Evolutionary conservation across 2,329 filamentous ascomycete genomes (phyloP).

Genomic region (Penicillium verrucosum): DNA sequence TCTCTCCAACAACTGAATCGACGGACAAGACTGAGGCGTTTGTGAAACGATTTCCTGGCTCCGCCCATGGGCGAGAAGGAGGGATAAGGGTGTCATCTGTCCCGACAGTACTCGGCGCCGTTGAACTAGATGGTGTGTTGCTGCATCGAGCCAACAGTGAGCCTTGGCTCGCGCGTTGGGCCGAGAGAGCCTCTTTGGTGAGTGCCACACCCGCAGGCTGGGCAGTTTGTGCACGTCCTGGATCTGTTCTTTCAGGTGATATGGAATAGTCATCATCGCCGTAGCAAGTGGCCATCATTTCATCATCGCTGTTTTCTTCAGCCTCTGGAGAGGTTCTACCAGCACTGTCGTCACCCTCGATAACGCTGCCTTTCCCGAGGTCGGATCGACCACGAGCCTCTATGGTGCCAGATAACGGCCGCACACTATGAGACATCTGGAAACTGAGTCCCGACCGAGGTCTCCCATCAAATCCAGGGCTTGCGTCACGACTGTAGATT

Average conservation of each 20-base stretch:
- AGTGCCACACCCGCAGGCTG: conserved; percentile 10
- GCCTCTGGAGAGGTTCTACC: conserved; percentile 30
- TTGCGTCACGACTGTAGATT: conserved; percentile 39
- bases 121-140: conserved; percentile 25
- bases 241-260: conserved; percentile 34
- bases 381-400: conserved; percentile 30
- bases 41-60: conserved; percentile 35
- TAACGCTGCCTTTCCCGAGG: conserved; percentile 24
- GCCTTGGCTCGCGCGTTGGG: conserved; percentile 30
- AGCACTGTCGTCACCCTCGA: conserved; percentile 31
- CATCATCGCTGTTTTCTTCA: conserved; percentile 38
- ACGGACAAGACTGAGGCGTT: conserved; percentile 53
- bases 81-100: conserved; percentile 34
- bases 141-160: conserved; percentile 19
- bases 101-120: conserved; percentile 27
- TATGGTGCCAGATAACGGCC: conserved; percentile 40
- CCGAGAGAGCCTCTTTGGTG: conserved; percentile 18
- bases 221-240: conserved; percentile 22
- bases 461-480: conserved; percentile 30
- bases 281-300: conserved; percentile 36
- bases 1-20: conserved; percentile 57
- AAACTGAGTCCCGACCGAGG: conserved; percentile 34
- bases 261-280: conserved; percentile 42
- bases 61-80: conserved; percentile 29
- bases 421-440: conserved; percentile 40